These are phyloP conservation scores for Rhododendron kiyosumense DNA, from an alignment of 148 eudicot genomes.

Conservation along the genomic window DNA sequence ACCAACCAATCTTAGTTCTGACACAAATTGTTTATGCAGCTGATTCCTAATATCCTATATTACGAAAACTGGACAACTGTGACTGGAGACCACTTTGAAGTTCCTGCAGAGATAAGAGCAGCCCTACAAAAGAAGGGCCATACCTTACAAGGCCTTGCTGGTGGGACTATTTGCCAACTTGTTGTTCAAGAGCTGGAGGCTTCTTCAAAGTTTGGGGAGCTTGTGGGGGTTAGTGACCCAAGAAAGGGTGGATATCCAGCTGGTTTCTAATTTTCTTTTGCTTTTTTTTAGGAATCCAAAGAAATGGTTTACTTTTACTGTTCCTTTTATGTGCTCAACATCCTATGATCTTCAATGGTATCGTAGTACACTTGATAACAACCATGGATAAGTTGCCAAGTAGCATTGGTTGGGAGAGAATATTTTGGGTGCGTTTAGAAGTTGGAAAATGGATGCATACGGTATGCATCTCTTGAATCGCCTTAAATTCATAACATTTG, in stretches of 20 bases:
- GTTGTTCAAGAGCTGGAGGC: conserved; percentile 22
- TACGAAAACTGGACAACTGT: conserved; percentile 47
- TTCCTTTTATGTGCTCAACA: neutral
- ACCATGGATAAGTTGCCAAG: neutral
- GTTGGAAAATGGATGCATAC: neutral
- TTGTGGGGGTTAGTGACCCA: conserved; percentile 37
- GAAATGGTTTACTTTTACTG: neutral
- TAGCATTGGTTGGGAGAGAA: neutral
- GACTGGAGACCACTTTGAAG: conserved; percentile 38
- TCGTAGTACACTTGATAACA: too few species aligned
- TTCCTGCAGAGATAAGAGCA: conserved; percentile 19
- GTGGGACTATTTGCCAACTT: conserved; percentile 37
- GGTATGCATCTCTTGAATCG: neutral
- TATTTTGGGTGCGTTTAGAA: neutral
- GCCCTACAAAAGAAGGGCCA: conserved; percentile 34
- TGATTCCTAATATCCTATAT: conserved; percentile 33
- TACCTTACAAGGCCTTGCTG: conserved; percentile 24
- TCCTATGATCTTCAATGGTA: neutral
- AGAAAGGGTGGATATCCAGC: conserved; percentile 48
- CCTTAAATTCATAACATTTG: neutral
- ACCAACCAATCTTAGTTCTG: neutral
- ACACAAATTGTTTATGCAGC: conserved; percentile 16
- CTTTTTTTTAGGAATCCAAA: neutral
- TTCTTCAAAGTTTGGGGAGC: conserved; percentile 11
- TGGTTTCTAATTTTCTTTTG: conserved; percentile 19